Base-by-base conservation (phyloP, 306 rosid genomes). In the Corylus avellana region DNA sequence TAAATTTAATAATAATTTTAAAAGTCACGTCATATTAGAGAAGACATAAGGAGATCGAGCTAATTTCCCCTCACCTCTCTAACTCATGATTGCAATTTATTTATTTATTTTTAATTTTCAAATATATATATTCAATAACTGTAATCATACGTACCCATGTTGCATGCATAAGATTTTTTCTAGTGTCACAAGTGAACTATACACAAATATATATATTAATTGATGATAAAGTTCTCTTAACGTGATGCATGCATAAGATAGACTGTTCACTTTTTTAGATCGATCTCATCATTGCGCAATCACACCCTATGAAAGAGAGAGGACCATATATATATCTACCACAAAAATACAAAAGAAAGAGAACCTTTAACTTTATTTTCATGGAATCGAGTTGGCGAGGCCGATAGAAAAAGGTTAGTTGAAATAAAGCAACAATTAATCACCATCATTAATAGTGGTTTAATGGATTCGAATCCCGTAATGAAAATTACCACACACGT, bases 371-470 rank as follows among this genome's bases (percentile, higher is more conserved):
- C 64, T 58, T 58, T 58, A 58, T 58, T 58, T 58, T 58, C 35
- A 22, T 39, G 17, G 10, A 53, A 11, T 37, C 37, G 35, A 18
- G 51, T 9, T 16, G 73, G 53, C 54, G 0, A 14, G 18, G 22
- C 25, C 16, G 35, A 69, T 39, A 69, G 73, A 69, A 17, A 69
- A 69, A 69, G 73, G 22, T 37, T 42, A 18, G 54, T 69, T 44
- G 73, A 32, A 69, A 69, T 69, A 69, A 69, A 58, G 64, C 35
- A 3, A 32, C 35, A 32, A 32, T 32, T 32, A 32, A 3, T 32
- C 35, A 32, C 35, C 35, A 1, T 32, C 35, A 0, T 2, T 32
- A 32, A 1, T 32, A 32, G 1, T 32, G 2, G 35, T 32, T 32
- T 32, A 1, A 3, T 32, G 35, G 35, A 32, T 32, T 32, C 2